These are phyloP conservation scores for Lagerstroemia speciosa DNA, from an alignment of 345 rosid species.

Conservation along the genomic window DNA sequence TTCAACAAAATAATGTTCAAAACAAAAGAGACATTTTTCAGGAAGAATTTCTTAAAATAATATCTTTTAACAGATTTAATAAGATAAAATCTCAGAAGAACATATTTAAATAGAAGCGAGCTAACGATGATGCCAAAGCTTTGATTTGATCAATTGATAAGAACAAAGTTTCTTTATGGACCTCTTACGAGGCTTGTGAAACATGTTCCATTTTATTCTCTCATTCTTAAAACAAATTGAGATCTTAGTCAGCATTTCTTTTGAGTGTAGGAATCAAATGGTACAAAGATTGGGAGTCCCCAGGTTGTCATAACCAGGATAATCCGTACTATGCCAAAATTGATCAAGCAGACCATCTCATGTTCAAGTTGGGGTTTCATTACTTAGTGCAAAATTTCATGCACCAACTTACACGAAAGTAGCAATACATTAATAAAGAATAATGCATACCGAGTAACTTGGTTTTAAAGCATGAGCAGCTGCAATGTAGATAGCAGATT, in stretches of 20 bases:
- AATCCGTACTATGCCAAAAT: too few species aligned
- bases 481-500: slow-evolving; percentile 93
- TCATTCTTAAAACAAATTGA: neutral
- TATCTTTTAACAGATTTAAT: neutral
- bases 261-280: too few species aligned
- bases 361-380: neutral
- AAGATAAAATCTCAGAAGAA: neutral
- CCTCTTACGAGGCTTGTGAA: neutral
- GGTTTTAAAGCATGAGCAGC: slow-evolving; percentile 99
- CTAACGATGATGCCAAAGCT: neutral
- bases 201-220: neutral
- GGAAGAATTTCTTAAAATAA: neutral
- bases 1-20: neutral
- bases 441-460: slow-evolving; percentile 58
- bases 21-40: neutral
- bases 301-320: too few species aligned
- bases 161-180: neutral
- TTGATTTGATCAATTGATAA: neutral
- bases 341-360: neutral
- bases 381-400: neutral
- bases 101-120: neutral
- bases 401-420: neutral
- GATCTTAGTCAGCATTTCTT: too few species aligned
- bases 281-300: too few species aligned
- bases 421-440: neutral